phyloP scores from a whole-genome alignment of 2,329 filamentous ascomycete species.

The Pseudogymnoascus sp. region DNA sequence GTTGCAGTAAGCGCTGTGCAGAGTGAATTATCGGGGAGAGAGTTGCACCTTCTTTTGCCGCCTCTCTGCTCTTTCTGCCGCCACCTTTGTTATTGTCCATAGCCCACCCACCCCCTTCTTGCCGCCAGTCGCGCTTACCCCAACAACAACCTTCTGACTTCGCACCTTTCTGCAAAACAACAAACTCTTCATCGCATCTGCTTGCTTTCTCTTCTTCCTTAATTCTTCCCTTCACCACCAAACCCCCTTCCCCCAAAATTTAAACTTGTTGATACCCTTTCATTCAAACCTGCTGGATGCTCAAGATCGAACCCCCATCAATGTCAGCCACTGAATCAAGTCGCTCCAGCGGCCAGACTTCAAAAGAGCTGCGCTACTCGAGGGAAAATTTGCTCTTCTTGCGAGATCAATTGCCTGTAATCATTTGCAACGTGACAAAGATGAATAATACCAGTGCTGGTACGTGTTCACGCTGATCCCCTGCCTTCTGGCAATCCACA shows the following conservation, averaged over 20 bases:
- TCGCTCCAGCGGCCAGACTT: background rate
- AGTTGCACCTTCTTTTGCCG: constrained; percentile 1
- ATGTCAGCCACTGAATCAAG: background rate
- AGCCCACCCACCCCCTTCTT: background rate
- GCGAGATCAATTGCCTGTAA: constrained; percentile 6
- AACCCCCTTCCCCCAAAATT: background rate
- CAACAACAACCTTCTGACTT: background rate
- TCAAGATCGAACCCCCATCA: background rate
- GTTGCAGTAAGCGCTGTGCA: background rate
- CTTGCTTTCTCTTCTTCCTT: constrained; percentile 1
- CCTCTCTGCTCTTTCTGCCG: background rate
- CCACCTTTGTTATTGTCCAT: background rate
- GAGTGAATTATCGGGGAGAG: background rate
- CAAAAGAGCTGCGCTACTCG: background rate
- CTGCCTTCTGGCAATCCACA: background rate
- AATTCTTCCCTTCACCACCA: constrained; percentile 1
- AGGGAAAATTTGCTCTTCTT: background rate
- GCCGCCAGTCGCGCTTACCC: background rate
- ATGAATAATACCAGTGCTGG: background rate
- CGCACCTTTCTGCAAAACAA: constrained; percentile 4
- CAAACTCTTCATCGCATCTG: background rate
- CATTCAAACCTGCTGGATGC: constrained; percentile 1
- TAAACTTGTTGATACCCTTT: constrained; percentile 3
- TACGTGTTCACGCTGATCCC: background rate
- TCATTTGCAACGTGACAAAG: constrained; percentile 6